These are phyloP conservation scores for Hypoxylon sp. DNA, from an alignment of 2,329 filamentous ascomycete species.

Conservation along the genomic window DNA sequence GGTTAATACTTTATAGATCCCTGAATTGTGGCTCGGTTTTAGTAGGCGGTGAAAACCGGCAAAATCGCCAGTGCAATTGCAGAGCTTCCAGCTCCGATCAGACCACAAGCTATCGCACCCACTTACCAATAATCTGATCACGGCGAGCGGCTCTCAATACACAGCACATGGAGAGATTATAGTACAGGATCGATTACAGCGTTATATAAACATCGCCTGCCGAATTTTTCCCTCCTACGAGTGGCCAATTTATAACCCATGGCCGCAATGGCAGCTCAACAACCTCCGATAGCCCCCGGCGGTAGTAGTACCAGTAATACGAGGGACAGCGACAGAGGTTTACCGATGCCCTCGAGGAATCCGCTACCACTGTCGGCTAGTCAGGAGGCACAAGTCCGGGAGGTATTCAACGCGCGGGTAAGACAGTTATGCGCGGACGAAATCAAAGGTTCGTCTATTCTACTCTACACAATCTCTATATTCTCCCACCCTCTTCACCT, in stretches of 20 bases:
- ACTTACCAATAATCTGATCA: constrained; percentile 5
- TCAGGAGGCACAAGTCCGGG: constrained; percentile 60
- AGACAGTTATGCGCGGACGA: constrained; percentile 81
- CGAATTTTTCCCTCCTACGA: constrained; percentile 10
- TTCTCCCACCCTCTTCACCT: neutral
- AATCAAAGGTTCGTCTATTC: constrained; percentile 74
- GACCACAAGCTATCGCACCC: constrained; percentile 6
- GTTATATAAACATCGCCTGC: neutral
- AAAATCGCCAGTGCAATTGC: constrained; percentile 42
- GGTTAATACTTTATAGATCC: neutral
- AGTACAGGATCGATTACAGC: constrained; percentile 9
- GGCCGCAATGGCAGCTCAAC: constrained; percentile 60
- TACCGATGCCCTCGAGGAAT: constrained; percentile 75
- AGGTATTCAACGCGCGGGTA: constrained; percentile 71
- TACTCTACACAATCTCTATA: neutral
- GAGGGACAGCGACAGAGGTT: constrained; percentile 44
- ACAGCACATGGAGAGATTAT: constrained; percentile 37
- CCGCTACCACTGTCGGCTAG: constrained; percentile 78
- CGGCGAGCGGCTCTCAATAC: neutral
- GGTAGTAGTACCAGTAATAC: constrained; percentile 20
- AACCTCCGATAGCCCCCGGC: constrained; percentile 50
- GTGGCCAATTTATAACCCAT: constrained; percentile 43
- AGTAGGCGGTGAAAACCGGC: constrained; percentile 48
- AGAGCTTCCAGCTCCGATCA: constrained; percentile 33
- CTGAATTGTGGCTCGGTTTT: constrained; percentile 12